Evolutionary conservation across 2,329 filamentous ascomycete genomes (phyloP).

Genomic region (Exophiala mesophila): DNA sequence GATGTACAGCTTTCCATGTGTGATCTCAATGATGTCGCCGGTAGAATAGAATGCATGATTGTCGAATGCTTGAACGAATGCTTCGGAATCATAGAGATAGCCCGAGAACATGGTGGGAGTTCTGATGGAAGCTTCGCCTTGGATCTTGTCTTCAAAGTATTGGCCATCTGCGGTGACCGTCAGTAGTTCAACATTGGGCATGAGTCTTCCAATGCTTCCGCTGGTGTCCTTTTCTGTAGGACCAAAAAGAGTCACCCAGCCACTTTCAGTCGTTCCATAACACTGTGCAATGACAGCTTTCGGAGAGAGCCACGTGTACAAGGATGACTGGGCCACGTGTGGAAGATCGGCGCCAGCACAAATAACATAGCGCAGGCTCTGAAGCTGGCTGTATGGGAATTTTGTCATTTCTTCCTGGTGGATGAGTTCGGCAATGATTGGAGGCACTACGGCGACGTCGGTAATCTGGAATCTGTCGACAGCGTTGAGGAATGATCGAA

Average conservation of each 20-base stretch:
- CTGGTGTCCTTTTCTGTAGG: conserved; percentile 38
- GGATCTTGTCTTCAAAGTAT: conserved; percentile 29
- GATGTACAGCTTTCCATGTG: conserved; percentile 36
- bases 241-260: conserved; percentile 29
- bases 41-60: conserved; percentile 41
- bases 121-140: conserved; percentile 38
- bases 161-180: conserved; percentile 34
- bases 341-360: conserved; percentile 49
- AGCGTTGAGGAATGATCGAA: conserved; percentile 37
- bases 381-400: conserved; percentile 37
- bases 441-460: conserved; percentile 46
- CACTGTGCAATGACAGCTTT: conserved; percentile 44
- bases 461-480: conserved; percentile 42
- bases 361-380: conserved; percentile 33
- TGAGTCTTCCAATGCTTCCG: conserved; percentile 45
- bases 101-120: conserved; percentile 33
- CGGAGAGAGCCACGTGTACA: conserved; percentile 38
- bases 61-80: conserved; percentile 29
- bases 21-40: conserved; percentile 38
- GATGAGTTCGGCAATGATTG: conserved; percentile 39
- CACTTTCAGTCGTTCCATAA: conserved; percentile 54
- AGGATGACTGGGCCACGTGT: conserved; percentile 35
- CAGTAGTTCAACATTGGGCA: conserved; percentile 35
- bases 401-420: conserved; percentile 25
- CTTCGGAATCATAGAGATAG: conserved; percentile 35